A percentile compares a stretch with the other conserved stretches of the same genome.
These are phyloP conservation scores for Leccinum subatratum DNA, from an alignment of 1,284 basidiomycete species.

Conservation along the genomic window DNA sequence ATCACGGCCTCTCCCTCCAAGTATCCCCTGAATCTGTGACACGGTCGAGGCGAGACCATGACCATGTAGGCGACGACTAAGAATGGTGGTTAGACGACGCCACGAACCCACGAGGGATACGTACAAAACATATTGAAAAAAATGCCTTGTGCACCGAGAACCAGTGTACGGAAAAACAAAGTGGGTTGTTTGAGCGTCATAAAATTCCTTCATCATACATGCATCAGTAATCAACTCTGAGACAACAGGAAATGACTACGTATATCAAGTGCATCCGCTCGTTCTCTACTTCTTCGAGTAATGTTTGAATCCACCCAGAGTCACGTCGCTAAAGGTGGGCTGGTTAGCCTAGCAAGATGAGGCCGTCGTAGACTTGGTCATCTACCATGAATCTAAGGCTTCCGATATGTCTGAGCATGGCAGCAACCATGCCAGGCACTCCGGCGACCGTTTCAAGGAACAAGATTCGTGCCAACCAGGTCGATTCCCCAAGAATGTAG, in stretches of 20 bases:
- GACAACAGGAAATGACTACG: constrained; percentile 6
- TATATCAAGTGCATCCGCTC: constrained; percentile 92
- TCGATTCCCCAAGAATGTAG: constrained; percentile 66
- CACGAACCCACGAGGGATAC: constrained; percentile 28
- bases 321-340: constrained; percentile 62
- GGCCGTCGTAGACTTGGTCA: constrained; percentile 2
- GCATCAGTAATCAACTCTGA: constrained; percentile 13
- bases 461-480: constrained; percentile 83
- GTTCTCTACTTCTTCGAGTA: constrained; percentile 92
- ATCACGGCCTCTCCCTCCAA: no score
- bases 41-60: constrained; percentile 56
- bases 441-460: constrained; percentile 91
- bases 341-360: constrained; percentile 13
- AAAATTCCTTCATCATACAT: constrained; percentile 62
- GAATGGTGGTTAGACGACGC: constrained; percentile 17
- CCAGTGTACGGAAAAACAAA: constrained; percentile 70
- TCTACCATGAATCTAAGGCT: constrained; percentile 79
- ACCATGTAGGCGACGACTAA: constrained; percentile 77
- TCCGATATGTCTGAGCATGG: constrained; percentile 77
- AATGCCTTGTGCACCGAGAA: constrained; percentile 85
- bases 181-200: constrained; percentile 81
- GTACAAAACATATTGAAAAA: constrained; percentile 89
- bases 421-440: constrained; percentile 92
- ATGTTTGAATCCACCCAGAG: constrained; percentile 81
- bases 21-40: no score